These are phyloP conservation scores for Crithidia acanthocephali DNA, from an alignment of 208 protist genomes.

Conservation along the genomic window DNA sequence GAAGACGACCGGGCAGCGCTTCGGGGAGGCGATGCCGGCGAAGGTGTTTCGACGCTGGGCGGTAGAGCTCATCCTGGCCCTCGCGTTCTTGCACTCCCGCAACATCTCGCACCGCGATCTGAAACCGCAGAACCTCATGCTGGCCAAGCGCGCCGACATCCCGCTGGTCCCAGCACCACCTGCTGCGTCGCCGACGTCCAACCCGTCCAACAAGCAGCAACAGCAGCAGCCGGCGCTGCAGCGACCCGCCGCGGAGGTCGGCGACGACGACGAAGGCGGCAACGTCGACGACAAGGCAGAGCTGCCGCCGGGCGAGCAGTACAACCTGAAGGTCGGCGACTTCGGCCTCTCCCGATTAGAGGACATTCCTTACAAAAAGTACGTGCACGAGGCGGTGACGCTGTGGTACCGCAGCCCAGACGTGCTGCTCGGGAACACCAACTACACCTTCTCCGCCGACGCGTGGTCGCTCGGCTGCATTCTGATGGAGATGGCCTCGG, in stretches of 20 bases:
- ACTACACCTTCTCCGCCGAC: slow-evolving; percentile 83
- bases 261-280: neutral
- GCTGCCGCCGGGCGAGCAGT: slow-evolving; percentile 28
- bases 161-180: neutral
- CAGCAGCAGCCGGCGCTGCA: no score
- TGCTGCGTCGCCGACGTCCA: neutral
- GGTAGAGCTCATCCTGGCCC: slow-evolving; percentile 60
- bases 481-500: slow-evolving; percentile 83
- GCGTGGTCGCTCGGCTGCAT: slow-evolving; percentile 95
- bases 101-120: slow-evolving; percentile 66
- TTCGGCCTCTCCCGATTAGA: slow-evolving; percentile 88
- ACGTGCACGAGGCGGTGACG: slow-evolving; percentile 92
- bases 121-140: slow-evolving; percentile 88
- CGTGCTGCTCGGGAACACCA: slow-evolving; percentile 85
- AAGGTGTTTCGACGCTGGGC: slow-evolving; percentile 68
- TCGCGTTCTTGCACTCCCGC: slow-evolving; percentile 74
- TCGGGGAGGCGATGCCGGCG: slow-evolving; percentile 38
- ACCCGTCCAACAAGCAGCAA: neutral
- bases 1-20: slow-evolving; percentile 21
- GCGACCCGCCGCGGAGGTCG: no score
- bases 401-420: slow-evolving; percentile 96
- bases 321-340: slow-evolving; percentile 85
- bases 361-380: slow-evolving; percentile 92
- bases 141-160: slow-evolving; percentile 37
- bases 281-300: neutral